A percentile compares a stretch with the other conserved stretches of the same genome.
These are phyloP conservation scores for Phytophthora litchii DNA, from an alignment of 352 stramenopile species.

Conservation along the genomic window DNA sequence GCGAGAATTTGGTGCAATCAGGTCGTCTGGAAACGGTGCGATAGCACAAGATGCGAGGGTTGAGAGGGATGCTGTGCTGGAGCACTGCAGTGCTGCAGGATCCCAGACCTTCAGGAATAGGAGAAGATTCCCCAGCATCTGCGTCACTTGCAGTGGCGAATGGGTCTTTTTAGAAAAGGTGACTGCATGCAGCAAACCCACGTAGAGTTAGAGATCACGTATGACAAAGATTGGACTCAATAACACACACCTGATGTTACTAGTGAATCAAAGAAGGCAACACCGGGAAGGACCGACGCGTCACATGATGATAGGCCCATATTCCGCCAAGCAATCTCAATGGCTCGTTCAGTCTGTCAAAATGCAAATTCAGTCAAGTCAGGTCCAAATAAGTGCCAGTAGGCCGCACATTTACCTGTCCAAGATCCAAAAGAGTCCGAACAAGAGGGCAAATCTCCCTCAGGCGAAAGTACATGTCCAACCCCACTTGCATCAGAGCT, in stretches of 20 bases:
- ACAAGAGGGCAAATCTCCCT: conserved; percentile 52
- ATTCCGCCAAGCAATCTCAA: conserved; percentile 57
- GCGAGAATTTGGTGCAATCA: conserved; percentile 28
- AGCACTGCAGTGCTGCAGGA: conserved; percentile 33
- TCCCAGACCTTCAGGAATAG: conserved; percentile 67
- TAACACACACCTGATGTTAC: conserved; percentile 28
- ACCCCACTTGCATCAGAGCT: conserved; percentile 55
- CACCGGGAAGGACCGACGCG: conserved; percentile 43
- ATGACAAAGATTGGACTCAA: not conserved
- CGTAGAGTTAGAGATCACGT: not conserved
- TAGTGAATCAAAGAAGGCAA: conserved; percentile 57
- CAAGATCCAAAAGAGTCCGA: conserved; percentile 50
- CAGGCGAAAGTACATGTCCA: conserved; percentile 76
- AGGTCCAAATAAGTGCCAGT: conserved; percentile 4
- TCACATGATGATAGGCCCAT: conserved; percentile 44
- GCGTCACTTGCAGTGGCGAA: conserved; percentile 46
- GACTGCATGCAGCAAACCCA: conserved; percentile 25
- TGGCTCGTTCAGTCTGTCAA: conserved; percentile 46
- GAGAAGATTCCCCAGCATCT: conserved; percentile 57
- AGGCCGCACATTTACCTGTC: conserved; percentile 37
- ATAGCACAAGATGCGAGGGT: conserved; percentile 33
- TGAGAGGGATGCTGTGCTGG: conserved; percentile 29
- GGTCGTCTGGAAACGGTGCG: conserved; percentile 41
- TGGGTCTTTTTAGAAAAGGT: conserved; percentile 22
- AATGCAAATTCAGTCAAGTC: not conserved